Evolutionary conservation across 2,329 filamentous ascomycete species (phyloP), one percentile per base, ranked within the genome.

Genomic region (Xylariaceae sp.): DNA sequence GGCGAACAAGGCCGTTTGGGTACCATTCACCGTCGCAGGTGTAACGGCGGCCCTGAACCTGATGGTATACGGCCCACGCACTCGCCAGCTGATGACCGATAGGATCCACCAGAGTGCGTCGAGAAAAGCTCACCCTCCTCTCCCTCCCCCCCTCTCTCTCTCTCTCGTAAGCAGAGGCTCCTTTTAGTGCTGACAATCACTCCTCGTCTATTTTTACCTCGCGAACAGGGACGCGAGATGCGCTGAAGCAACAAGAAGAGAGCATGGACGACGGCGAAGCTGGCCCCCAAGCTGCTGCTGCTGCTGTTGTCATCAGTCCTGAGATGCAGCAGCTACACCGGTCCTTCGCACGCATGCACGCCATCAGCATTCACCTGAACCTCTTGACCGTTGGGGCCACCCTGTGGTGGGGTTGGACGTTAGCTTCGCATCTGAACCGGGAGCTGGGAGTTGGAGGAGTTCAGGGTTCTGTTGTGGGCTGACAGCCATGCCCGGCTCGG

Each of bases 351-450:
- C 53, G 49, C 1, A 57, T 53, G 5, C 65, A 68, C 38, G 63
- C 65, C 14, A 68, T 66, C 61, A 63, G 59, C 37, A 67, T 68
- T 34, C 64, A 68, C 24, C 41, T 68, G 7, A 68, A 68, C 36
- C 42, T 68, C 17, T 44, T 67, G 9, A 54, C 58, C 0, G 53
- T 68, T 3, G 55, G 48, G 3, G 53, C 55, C 1, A 53, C 56
- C 48, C 7, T 62, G 5, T 53, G 50, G 45, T 62, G 60, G 41
- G 57, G 59, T 14, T 51, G 51, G 34, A 53, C 49, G 21, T 24
- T 63, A 36, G 57, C 50, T 0, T 52, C 43, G 7, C 46, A 40
- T 30, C 18, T 62, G 19, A 34, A 49, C 7, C 12, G 41, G 26
- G 23, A 42, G 23, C 15, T 42, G 26, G 11, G 11, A 24, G 7